These are phyloP conservation scores for Aspergillus spinulosporus DNA, from an alignment of 2,329 filamentous ascomycete species.

Conservation along the genomic window DNA sequence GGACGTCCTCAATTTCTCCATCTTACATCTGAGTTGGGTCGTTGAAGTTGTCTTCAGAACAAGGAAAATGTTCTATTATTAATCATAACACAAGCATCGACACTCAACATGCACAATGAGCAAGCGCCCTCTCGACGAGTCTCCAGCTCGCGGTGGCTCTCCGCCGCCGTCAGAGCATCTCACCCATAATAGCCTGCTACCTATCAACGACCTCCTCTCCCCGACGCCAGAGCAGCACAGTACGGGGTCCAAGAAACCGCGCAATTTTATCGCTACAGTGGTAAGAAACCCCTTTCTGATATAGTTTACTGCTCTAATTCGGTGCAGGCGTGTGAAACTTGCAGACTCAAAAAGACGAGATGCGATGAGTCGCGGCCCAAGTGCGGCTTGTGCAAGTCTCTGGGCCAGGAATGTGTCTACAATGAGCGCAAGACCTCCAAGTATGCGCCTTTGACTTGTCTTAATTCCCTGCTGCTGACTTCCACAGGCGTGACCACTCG, in stretches of 20 bases:
- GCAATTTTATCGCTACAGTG: conserved; percentile 44
- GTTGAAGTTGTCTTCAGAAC: not conserved
- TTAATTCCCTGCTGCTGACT: not conserved
- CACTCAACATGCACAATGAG: conserved; percentile 37
- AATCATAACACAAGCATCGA: not conserved
- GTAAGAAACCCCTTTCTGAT: conserved; percentile 23
- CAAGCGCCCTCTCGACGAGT: conserved; percentile 39
- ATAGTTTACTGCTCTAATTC: not conserved
- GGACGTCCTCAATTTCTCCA: not conserved
- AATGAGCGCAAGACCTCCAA: conserved; percentile 56
- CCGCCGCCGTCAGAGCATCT: conserved; percentile 26
- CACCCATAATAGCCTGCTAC: conserved; percentile 29
- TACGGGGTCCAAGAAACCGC: conserved; percentile 34
- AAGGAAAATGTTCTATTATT: not conserved
- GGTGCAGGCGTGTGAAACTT: conserved; percentile 54
- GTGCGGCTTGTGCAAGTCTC: conserved; percentile 54
- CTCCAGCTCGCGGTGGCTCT: conserved; percentile 27
- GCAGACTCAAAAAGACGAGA: conserved; percentile 55
- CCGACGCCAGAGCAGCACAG: conserved; percentile 34
- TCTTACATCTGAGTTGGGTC: not conserved
- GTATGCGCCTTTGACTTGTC: conserved; percentile 30
- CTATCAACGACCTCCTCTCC: conserved; percentile 39
- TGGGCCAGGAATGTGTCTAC: conserved; percentile 54
- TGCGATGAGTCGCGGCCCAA: conserved; percentile 56
- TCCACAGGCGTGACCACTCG: conserved; percentile 52